phyloP scores from a whole-genome alignment of 225 moss, liverwort and hornwort species.

The Sphagnum tenellum region DNA sequence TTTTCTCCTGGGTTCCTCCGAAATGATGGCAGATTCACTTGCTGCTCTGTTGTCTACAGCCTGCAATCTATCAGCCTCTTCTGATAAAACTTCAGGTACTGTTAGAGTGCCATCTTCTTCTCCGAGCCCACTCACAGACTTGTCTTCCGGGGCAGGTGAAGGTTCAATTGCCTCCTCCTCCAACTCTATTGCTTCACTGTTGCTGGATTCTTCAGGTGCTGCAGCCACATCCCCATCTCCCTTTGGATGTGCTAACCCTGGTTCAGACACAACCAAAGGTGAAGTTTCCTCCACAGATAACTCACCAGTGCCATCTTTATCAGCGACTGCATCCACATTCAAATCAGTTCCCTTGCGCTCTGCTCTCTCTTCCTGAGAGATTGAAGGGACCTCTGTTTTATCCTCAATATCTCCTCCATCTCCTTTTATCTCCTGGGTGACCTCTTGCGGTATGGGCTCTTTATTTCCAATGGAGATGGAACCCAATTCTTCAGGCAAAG shows the following conservation, averaged over 20 bases:
- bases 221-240: background rate
- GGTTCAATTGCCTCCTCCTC: background rate
- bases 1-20: no score
- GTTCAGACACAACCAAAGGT: background rate
- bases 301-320: slow-evolving; percentile 1
- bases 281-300: background rate
- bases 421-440: no score
- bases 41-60: no score
- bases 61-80: no score
- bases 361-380: background rate
- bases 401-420: background rate
- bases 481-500: no score
- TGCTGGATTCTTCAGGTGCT: background rate
- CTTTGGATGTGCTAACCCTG: background rate
- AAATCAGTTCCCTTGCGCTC: background rate
- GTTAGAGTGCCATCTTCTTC: no score
- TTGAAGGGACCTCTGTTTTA: background rate
- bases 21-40: no score
- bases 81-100: no score
- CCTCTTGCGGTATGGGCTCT: no score
- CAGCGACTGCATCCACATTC: background rate
- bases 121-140: no score
- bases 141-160: no score
- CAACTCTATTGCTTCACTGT: background rate
- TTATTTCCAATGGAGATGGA: no score